A percentile compares a stretch with the other conserved stretches of the same genome.
These are phyloP conservation scores for Starmerella bombi DNA, from an alignment of 805 yeast genomes.

Conservation along the genomic window DNA sequence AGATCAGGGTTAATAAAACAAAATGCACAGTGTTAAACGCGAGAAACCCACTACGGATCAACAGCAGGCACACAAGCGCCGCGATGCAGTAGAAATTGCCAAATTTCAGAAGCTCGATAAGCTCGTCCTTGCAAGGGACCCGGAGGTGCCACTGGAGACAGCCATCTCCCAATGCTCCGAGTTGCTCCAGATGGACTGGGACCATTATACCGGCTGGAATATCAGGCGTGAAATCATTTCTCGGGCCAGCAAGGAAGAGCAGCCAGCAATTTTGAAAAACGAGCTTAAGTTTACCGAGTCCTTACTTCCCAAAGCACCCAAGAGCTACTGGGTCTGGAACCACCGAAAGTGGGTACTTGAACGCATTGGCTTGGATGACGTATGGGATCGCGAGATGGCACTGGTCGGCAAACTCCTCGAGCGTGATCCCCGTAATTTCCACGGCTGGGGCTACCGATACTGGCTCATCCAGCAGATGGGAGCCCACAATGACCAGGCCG, in stretches of 20 bases:
- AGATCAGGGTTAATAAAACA: too few species aligned
- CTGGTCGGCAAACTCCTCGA: constrained; percentile 56
- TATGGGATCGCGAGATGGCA: constrained; percentile 58
- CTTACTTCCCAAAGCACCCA: constrained; percentile 56
- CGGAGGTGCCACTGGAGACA: constrained; percentile 26
- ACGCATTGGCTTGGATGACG: constrained; percentile 26
- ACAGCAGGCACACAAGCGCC: constrained; percentile 35
- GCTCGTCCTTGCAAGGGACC: constrained; percentile 27
- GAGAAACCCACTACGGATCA: constrained; percentile 45
- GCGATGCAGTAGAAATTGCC: constrained; percentile 49
- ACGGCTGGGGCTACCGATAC: constrained; percentile 92
- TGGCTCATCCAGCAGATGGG: constrained; percentile 37
- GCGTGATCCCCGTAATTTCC: constrained; percentile 73
- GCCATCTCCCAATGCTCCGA: constrained; percentile 43
- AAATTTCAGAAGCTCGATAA: constrained; percentile 39
- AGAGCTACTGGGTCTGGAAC: constrained; percentile 95
- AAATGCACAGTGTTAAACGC: constrained; percentile 65
- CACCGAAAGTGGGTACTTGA: constrained; percentile 76
- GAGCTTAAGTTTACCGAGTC: constrained; percentile 53
- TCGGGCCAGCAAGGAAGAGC: constrained; percentile 12
- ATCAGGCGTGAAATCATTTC: constrained; percentile 54
- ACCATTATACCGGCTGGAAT: constrained; percentile 83
- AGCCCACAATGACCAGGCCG: constrained; percentile 25
- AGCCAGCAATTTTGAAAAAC: constrained; percentile 28
- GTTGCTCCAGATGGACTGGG: constrained; percentile 61